Base-by-base conservation (phyloP, 768 basidiomycete species). In the Hortiboletus flavorubellus region DNA sequence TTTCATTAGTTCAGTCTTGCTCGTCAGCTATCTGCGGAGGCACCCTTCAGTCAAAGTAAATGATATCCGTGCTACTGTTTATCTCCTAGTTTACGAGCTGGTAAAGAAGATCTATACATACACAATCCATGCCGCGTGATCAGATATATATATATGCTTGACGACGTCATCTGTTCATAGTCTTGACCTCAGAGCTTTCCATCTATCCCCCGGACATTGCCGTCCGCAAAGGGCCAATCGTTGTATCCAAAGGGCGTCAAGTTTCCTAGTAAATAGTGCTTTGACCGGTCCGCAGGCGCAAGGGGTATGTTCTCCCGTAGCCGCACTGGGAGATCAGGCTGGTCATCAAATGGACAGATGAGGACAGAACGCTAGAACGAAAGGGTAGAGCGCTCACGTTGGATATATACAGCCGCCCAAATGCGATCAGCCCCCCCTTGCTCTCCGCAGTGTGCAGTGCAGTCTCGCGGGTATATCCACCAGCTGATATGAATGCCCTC, bases 261-360 rank as follows among this genome's bases (percentile, higher is more conserved):
- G 38, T 70, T 59, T 30, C 71, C 69, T 3, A 30, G 10, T 2
- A 65, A n/a, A 41, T 69, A 70, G 46, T 64, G 70, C 7, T 49
- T 66, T 7, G 57, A n/a, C 12, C 64, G 55, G 21, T 68, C 60
- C 31, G 56, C 59, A 4, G 46, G 46, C 2, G 55, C 46, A 18
- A 71, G 49, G 5, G 65, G 52, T 2, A 65, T 50, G 16, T 64
- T 46, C 18, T 66, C 49, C 29, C 10, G 43, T 30, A 45, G 4
- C 43, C n/a, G 29, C 43, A 30, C 16, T 8, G 29, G 43, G 15
- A 72, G 63, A 48, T 73, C 71, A 5, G 71, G 71, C 71, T 70
- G 45, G 23, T 23, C 2, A 45, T 40, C 37, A 37, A 37, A 15
- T 3, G 12, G 9, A 38, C 12, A 2, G 2, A 33, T 61, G 12